Base-by-base conservation (phyloP, 176 grass and related monocot species). In the Eleusine indica region DNA sequence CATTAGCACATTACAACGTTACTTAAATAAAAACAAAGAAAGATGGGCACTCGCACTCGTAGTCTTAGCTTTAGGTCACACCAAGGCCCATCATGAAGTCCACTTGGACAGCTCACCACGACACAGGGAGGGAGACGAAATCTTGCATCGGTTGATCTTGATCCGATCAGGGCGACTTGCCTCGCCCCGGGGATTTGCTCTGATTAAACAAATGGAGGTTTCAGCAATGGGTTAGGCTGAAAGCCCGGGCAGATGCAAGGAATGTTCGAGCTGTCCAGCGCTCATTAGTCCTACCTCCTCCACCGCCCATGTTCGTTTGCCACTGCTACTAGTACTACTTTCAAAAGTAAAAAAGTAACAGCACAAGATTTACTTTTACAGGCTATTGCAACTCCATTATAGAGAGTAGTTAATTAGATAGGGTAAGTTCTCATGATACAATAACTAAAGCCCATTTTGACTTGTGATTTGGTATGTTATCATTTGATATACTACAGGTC, bases 91-190 rank as follows among this genome's bases (percentile, higher is more conserved):
- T 56, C 22, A 85, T 43, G 44, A 70, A 87, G 80, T 87, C 84
- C 75, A 90, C 84, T 87, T 79, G 62, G 75, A 79, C 88, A 87
- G 88, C 84, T 80, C 88, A 83, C 32, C 41, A 3, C 3, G 17
- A 1, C 62, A 12, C 11, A 18, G 6, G 38, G 5, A 38, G 3
- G 10, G 0, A 53, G 15, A 53, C 10, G 21, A 76, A 42, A 61
- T 58, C 48, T 48, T 56, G 49, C 75, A 66, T 87, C 15, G 30
- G 83, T 51, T 53, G 84, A 83, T 90, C 79, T 51, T 53, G 84
- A 83, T 90, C 79, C 32, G 73, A 83, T 83, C 83, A 40, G 21
- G 3, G 66, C 25, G 49, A 41, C 22, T 52, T 68, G 46, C 7
- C 25, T 71, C 72, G 0, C 21, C 66, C 21, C 12, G 47, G 48